phyloP scores from a whole-genome alignment of 331 rosid species.

The Pyracantha coccinea region DNA sequence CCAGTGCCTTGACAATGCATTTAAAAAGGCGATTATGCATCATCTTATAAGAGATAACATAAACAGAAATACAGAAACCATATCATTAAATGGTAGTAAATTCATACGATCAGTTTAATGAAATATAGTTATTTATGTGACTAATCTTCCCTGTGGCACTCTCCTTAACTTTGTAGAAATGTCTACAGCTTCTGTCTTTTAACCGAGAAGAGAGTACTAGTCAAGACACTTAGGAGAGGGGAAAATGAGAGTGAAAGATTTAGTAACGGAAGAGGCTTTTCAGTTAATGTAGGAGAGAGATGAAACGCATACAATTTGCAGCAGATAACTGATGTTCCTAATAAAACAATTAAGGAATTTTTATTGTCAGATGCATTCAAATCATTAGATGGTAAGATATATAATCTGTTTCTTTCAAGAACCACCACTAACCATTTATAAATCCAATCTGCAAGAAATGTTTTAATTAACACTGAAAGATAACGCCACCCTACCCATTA shows the following conservation, averaged over 20 bases:
- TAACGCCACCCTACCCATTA: background rate
- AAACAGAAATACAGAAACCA: background rate
- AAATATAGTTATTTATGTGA: background rate
- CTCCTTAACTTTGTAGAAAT: background rate
- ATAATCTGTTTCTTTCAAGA: background rate
- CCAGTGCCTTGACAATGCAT: background rate
- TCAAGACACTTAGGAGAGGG: background rate
- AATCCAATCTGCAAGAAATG: conserved; percentile 3
- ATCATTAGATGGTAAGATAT: background rate
- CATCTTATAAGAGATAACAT: background rate
- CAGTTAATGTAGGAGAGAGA: background rate
- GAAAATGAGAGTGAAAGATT: background rate
- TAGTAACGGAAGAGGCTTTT: background rate
- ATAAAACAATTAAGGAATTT: background rate
- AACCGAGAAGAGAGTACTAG: background rate
- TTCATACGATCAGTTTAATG: background rate
- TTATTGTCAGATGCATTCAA: background rate
- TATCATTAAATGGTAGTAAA: background rate
- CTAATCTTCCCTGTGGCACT: background rate
- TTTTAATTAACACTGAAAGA: background rate
- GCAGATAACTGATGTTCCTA: background rate
- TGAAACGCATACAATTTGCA: background rate
- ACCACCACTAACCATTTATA: background rate
- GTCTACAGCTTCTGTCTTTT: background rate
- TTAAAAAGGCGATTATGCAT: no score